Evolutionary conservation across 176 grass and related monocot genomes (phyloP).

Genomic region (Canna indica): DNA sequence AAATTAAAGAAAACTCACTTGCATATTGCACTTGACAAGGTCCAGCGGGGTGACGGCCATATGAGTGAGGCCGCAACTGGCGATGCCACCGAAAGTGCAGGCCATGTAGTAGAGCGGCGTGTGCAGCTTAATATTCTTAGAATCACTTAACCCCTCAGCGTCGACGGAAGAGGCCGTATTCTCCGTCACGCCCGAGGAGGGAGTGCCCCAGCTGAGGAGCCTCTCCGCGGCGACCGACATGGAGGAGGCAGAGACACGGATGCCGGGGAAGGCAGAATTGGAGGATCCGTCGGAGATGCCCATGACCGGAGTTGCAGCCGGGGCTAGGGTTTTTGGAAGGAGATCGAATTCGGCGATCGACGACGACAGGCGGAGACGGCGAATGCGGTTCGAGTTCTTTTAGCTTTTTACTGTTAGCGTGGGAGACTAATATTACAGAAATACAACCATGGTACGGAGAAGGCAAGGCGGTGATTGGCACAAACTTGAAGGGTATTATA

Average conservation of each 20-base stretch:
- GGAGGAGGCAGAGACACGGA: background rate
- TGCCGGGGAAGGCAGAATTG: background rate
- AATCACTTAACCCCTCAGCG: background rate
- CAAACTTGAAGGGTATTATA: background rate
- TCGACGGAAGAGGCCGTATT: background rate
- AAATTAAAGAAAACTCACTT: background rate
- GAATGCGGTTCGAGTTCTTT: background rate
- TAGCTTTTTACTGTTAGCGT: background rate
- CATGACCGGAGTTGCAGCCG: background rate
- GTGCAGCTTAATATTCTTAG: background rate
- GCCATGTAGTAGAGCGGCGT: conserved; percentile 11
- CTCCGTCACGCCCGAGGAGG: background rate
- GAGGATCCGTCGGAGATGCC: background rate
- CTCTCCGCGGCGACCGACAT: background rate
- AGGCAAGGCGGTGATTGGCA: too few species aligned
- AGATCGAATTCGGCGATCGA: background rate
- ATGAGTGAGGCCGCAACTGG: conserved; percentile 16
- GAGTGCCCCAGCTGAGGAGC: background rate
- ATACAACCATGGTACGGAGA: too few species aligned
- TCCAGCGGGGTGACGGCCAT: conserved; percentile 13
- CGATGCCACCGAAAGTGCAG: conserved; percentile 4
- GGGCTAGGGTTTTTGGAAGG: background rate
- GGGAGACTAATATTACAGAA: too few species aligned
- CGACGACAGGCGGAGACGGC: background rate
- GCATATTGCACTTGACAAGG: conserved; percentile 19